A percentile compares a stretch with the other conserved stretches of the same genome.
Evolutionary conservation across 495 filamentous ascomycete species (phyloP).

Genomic region (Annulohypoxylon maeteangense): DNA sequence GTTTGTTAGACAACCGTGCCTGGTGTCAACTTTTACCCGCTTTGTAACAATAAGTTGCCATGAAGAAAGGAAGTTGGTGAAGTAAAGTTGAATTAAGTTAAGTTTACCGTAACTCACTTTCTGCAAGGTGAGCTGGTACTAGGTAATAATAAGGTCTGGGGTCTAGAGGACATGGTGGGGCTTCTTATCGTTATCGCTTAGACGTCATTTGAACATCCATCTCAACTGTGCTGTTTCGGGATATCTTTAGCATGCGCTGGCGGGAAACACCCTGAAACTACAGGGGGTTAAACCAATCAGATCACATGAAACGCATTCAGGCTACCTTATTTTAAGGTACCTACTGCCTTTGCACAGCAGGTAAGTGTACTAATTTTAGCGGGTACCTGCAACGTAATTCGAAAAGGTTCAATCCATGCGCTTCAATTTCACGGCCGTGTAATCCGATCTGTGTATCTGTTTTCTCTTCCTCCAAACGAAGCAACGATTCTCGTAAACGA

Average conservation of each 20-base stretch:
- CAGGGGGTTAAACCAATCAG: constrained; percentile 28
- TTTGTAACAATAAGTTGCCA: constrained; percentile 4
- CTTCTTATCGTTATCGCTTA: constrained; percentile 39
- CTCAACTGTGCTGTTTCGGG: too few species aligned
- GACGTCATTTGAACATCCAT: constrained; percentile 35
- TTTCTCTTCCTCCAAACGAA: constrained; percentile 2
- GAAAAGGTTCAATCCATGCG: constrained; percentile 19
- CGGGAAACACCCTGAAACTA: constrained; percentile 24
- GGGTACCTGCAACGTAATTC: constrained; percentile 44
- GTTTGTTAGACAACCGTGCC: not conserved
- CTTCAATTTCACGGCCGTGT: constrained; percentile 14
- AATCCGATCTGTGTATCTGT: not conserved
- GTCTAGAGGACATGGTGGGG: constrained; percentile 7
- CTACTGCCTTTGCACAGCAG: constrained; percentile 12
- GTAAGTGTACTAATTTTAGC: constrained; percentile 26
- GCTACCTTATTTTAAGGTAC: constrained; percentile 27
- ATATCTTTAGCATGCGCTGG: constrained; percentile 34
- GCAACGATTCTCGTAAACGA: constrained; percentile 13
- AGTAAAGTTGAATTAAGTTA: not conserved
- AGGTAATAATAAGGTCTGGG: not conserved
- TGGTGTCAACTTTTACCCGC: not conserved
- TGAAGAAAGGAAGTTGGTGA: not conserved
- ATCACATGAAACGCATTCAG: not conserved
- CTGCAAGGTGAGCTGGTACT: not conserved
- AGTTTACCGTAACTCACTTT: constrained; percentile 12